phyloP scores from a whole-genome alignment of 2,329 filamentous ascomycete genomes.

The Leptographium wingfieldii region DNA sequence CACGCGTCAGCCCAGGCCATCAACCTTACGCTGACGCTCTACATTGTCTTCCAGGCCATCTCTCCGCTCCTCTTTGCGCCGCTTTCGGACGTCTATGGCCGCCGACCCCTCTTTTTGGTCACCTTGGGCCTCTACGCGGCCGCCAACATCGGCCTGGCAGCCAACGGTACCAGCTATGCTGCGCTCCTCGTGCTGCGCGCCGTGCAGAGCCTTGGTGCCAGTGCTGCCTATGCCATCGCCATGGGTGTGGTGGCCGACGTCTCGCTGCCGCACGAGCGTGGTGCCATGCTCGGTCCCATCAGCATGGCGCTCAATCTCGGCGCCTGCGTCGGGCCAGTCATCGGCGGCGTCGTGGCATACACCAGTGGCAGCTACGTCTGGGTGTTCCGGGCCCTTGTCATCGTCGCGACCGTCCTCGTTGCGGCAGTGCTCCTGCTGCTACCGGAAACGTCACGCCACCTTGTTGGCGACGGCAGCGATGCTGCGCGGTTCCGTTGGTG shows the following conservation, averaged over 20 bases:
- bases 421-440: constrained; percentile 32
- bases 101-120: constrained; percentile 43
- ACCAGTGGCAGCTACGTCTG: constrained; percentile 44
- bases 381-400: constrained; percentile 51
- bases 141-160: constrained; percentile 41
- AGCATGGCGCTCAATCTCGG: constrained; percentile 39
- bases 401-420: constrained; percentile 33
- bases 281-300: constrained; percentile 53
- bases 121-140: constrained; percentile 39
- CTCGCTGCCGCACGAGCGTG: constrained; percentile 50
- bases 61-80: constrained; percentile 43
- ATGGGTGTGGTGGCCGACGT: constrained; percentile 51
- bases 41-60: constrained; percentile 46
- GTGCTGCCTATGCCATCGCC: constrained; percentile 41
- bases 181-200: constrained; percentile 45
- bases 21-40: constrained; percentile 36
- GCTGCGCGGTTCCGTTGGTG: constrained; percentile 29
- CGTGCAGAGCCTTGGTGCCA: constrained; percentile 47
- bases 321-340: constrained; percentile 7
- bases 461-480: constrained; percentile 28
- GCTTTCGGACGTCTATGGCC: constrained; percentile 41
- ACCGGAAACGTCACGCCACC: constrained; percentile 39
- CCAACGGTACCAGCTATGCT: constrained; percentile 31
- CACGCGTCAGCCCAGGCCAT: constrained; percentile 19
- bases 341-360: constrained; percentile 1